Base-by-base conservation (phyloP, 1,284 basidiomycete species). In the Marasmius sp. region DNA sequence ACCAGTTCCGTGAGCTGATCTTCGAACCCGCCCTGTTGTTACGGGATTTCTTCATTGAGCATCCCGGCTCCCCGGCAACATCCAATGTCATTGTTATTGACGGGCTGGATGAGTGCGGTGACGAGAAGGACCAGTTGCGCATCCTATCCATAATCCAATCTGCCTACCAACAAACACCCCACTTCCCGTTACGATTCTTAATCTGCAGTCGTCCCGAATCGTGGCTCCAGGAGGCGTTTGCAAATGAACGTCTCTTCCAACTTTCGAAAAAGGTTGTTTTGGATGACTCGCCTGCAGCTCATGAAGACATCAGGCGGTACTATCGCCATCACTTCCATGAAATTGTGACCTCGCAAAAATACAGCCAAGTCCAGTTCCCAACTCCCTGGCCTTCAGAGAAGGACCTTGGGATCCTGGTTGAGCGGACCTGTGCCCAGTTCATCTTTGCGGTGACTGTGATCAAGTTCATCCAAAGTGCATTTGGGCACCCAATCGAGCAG, bases 381-480 rank as follows among this genome's bases (percentile, higher is more conserved):
- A 16, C 18, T 37, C 57, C 52, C 16, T 65, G 64, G 64, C 61
- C 64, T n/a, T 38, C 61, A 3, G 22, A n/a, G 7, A 27, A 41
- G 16, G 20, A 45, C 2, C 27, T 65, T 11, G 48, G 52, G 11
- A 41, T 47, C n/a, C 39, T 65, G 6, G 58, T 60, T 33, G 14
- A 49, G 11, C 52, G 41, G 39, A 33, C 64, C 18, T 59, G 58
- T 18, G 61, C 58, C 0, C 52, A 60, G 22, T 65, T 65, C 53
- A 65, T 65, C 34, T 65, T 52, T 45, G 57, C 61, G 33, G 55
- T 58, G n/a, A 65, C 64, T 12, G 58, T 59, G 11, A 22, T 62
- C 10, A 62, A 62, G 38, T 65, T 57, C n/a, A 50, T 65, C 33
- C 39, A 48, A 14, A 49, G 52, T 3, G 52, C 49, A 36, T n/a